Conservation (phyloP, 2,329 filamentous ascomycete genomes). For the Thielaviopsis musarum region DNA sequence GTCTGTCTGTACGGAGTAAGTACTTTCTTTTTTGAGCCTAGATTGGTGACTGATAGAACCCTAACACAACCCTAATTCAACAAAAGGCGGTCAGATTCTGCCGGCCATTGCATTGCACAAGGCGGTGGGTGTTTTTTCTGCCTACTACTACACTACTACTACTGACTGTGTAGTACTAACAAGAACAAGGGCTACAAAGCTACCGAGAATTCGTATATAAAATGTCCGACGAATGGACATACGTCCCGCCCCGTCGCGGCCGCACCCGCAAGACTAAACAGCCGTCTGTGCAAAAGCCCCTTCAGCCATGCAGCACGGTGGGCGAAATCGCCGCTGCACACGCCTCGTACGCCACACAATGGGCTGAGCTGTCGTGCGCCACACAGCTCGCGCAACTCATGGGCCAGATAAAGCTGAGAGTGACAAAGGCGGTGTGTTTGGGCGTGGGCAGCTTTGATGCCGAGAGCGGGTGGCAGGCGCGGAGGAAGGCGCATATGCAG, state of each 20-base stretch:
- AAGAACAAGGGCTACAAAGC: too few relatives aligned
- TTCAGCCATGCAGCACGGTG: neutral
- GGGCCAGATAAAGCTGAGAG: neutral
- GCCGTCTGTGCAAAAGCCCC: too few relatives aligned
- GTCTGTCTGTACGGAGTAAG: too few relatives aligned
- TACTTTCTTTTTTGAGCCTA: too few relatives aligned
- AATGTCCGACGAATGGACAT: slow-evolving; percentile 14
- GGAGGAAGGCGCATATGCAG: slow-evolving; percentile 32
- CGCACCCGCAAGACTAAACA: too few relatives aligned
- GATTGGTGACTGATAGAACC: too few relatives aligned
- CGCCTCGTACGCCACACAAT: slow-evolving; percentile 14
- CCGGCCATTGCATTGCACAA: too few relatives aligned
- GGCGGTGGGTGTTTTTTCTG: too few relatives aligned
- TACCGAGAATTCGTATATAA: neutral
- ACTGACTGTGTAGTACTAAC: too few relatives aligned
- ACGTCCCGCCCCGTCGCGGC: slow-evolving; percentile 11
- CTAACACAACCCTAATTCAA: too few relatives aligned
- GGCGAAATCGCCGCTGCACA: neutral
- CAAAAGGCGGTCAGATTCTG: too few relatives aligned
- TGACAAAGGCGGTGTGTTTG: slow-evolving; percentile 30
- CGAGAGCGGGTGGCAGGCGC: slow-evolving; percentile 28
- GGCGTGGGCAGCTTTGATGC: slow-evolving; percentile 38
- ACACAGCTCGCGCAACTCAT: slow-evolving; percentile 15
- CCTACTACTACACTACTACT: too few relatives aligned
- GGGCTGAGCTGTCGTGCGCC: neutral